A percentile compares a stretch with the other conserved stretches of the same genome.
Evolutionary conservation across 2,329 filamentous ascomycete genomes (phyloP).

Genomic region (Zalaria sp.): DNA sequence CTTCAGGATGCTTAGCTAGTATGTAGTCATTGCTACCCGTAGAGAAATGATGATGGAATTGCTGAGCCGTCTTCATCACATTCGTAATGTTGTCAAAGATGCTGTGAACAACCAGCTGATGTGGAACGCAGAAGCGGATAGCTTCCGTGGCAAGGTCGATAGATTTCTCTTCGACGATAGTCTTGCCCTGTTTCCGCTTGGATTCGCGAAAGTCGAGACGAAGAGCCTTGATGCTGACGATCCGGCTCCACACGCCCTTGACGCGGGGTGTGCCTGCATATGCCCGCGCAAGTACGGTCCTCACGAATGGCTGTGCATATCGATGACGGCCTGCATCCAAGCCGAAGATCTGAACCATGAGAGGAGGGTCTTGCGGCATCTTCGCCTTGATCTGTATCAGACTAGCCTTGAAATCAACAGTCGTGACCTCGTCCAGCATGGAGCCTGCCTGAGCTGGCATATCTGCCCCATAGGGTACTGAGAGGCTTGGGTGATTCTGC

Average conservation of each 20-base stretch:
- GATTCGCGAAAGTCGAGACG: slow-evolving; percentile 69
- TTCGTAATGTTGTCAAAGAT: slow-evolving; percentile 93
- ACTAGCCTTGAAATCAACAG: slow-evolving; percentile 66
- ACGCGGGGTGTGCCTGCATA: slow-evolving; percentile 81
- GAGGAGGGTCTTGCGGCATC: slow-evolving; percentile 74
- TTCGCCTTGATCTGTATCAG: slow-evolving; percentile 79
- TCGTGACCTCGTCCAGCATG: slow-evolving; percentile 49
- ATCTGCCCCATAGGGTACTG: background rate
- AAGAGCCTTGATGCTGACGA: slow-evolving; percentile 70
- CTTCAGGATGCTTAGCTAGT: slow-evolving; percentile 70
- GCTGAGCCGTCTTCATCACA: slow-evolving; percentile 69
- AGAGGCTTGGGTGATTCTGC: slow-evolving; percentile 4
- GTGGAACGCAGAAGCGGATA: slow-evolving; percentile 74
- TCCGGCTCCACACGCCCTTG: slow-evolving; percentile 68
- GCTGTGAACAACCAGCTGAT: slow-evolving; percentile 77
- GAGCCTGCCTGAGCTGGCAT: background rate
- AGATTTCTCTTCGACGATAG: slow-evolving; percentile 57
- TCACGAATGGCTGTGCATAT: slow-evolving; percentile 72
- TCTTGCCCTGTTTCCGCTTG: slow-evolving; percentile 46
- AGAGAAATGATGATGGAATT: slow-evolving; percentile 85
- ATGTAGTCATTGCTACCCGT: slow-evolving; percentile 83
- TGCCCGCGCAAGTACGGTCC: slow-evolving; percentile 64
- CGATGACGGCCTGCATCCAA: slow-evolving; percentile 73
- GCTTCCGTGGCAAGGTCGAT: slow-evolving; percentile 77
- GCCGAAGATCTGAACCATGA: slow-evolving; percentile 81